A percentile compares a stretch with the other conserved stretches of the same genome.
phyloP scores from a whole-genome alignment of 2,329 filamentous ascomycete genomes.

The Trichoderma sp. region DNA sequence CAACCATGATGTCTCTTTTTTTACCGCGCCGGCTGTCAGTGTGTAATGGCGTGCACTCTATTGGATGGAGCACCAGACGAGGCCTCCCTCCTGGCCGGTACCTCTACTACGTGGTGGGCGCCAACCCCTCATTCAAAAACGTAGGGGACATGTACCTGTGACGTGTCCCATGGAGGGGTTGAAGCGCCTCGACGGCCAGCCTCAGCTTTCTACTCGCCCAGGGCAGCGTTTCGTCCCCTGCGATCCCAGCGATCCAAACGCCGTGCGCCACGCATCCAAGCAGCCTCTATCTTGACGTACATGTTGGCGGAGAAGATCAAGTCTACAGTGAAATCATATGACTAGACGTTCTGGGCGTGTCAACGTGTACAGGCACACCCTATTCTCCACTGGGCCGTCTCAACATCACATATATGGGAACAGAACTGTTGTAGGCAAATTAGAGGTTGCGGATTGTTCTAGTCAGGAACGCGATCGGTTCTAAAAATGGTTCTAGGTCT shows the following conservation, averaged over 20 bases:
- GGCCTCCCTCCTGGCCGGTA: conserved; percentile 2
- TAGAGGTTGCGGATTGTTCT: conserved; percentile 18
- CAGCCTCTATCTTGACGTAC: background rate
- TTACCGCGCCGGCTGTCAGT: background rate
- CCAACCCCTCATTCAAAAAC: conserved; percentile 8
- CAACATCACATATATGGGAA: background rate
- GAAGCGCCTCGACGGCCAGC: conserved; percentile 28
- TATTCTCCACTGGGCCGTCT: conserved; percentile 12
- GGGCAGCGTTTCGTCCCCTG: conserved; percentile 15
- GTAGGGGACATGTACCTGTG: conserved; percentile 22
- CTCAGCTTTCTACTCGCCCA: conserved; percentile 25
- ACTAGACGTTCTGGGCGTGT: background rate
- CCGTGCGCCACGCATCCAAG: conserved; percentile 13
- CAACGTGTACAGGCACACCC: conserved; percentile 4
- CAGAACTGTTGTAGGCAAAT: background rate
- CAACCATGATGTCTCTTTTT: background rate
- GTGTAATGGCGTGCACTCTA: background rate
- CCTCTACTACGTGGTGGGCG: conserved; percentile 14
- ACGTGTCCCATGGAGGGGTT: conserved; percentile 26
- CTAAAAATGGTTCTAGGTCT: conserved; percentile 23
- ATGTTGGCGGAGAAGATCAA: background rate
- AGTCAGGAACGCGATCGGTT: conserved; percentile 19
- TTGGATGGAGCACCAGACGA: background rate
- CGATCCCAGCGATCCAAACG: conserved; percentile 25
- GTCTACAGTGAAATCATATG: background rate